Evolutionary conservation across 23 red algal genomes (phyloP).

Genomic region (Gracilaria vermiculophylla): DNA sequence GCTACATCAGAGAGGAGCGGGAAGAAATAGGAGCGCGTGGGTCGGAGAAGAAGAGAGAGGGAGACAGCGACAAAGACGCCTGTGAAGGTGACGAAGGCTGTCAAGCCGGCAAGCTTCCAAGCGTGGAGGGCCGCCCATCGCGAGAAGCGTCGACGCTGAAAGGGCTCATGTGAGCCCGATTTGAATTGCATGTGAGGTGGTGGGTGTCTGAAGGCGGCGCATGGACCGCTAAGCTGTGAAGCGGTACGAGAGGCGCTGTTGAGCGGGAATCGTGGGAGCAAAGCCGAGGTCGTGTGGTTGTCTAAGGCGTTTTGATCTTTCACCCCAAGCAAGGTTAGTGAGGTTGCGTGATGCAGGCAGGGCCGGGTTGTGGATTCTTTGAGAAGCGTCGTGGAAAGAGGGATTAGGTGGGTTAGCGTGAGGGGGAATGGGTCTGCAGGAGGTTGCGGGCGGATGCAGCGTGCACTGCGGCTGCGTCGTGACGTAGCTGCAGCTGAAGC

Average conservation of each 20-base stretch:
- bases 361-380: neutral
- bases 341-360: neutral
- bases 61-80: constrained; percentile 55
- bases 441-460: too few species aligned
- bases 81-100: constrained; percentile 41
- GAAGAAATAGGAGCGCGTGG: constrained; percentile 43
- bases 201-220: neutral
- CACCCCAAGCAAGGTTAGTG: neutral
- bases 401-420: too few species aligned
- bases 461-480: too few species aligned
- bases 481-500: too few species aligned
- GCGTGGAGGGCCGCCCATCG: constrained; percentile 26
- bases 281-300: too few species aligned
- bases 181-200: neutral
- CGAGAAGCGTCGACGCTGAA: neutral
- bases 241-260: neutral
- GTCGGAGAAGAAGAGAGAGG: constrained; percentile 47
- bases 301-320: neutral
- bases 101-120: constrained; percentile 48
- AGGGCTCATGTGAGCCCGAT: constrained; percentile 12
- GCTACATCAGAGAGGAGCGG: constrained; percentile 49
- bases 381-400: too few species aligned
- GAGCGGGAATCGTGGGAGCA: too few species aligned
- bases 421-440: too few species aligned
- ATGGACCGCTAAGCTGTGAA: neutral